Percentiles rank a stretch among this genome's conserved stretches.
These are phyloP conservation scores for Lathyrus aphaca DNA, from an alignment of 306 rosid species.

Conservation along the genomic window DNA sequence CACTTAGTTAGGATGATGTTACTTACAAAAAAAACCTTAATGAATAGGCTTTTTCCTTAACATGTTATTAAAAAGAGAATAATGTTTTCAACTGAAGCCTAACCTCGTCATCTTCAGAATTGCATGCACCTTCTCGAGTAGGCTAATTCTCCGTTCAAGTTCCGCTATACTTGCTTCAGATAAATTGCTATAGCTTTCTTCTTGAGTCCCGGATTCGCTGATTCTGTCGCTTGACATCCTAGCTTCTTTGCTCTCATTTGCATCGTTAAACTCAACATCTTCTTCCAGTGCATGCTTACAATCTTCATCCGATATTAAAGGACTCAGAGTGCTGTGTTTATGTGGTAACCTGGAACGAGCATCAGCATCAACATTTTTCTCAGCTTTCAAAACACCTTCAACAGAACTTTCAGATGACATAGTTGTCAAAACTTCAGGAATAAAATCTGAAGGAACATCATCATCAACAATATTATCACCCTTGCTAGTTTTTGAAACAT, in stretches of 20 bases:
- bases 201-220: not conserved
- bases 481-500: constrained; percentile 1
- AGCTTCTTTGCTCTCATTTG: constrained; percentile 1
- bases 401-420: not conserved
- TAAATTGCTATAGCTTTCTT: not conserved
- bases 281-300: not conserved
- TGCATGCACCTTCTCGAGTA: not conserved
- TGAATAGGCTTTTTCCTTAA: not conserved
- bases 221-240: not conserved
- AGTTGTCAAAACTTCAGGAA: not conserved
- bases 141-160: constrained; percentile 34
- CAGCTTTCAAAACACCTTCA: not conserved
- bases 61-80: not conserved
- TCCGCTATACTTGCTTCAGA: not conserved
- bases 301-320: not conserved
- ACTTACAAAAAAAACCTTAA: not conserved
- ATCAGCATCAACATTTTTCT: constrained; percentile 9
- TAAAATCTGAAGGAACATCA: constrained; percentile 31
- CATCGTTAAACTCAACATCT: constrained; percentile 17
- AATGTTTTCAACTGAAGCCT: constrained; percentile 25
- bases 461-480: not conserved
- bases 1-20: not conserved
- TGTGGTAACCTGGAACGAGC: constrained; percentile 19
- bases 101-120: constrained; percentile 16
- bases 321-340: not conserved